Percentiles rank a stretch among this genome's conserved stretches.
These are phyloP conservation scores for Mortierella sp. DNA, from an alignment of 371 early-diverging fungal genomes.

Conservation along the genomic window DNA sequence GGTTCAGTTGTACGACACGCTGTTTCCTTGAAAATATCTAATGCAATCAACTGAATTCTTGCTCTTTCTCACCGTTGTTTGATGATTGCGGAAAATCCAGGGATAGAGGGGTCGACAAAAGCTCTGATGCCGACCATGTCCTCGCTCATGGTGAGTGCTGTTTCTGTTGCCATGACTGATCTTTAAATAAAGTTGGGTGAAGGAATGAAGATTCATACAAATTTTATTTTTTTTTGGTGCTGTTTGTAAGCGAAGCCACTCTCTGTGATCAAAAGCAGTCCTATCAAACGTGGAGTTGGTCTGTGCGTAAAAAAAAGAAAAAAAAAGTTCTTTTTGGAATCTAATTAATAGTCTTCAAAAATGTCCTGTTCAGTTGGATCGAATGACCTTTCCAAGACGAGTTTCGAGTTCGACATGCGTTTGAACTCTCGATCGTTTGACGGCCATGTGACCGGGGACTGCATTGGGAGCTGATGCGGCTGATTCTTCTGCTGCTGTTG, in stretches of 20 bases:
- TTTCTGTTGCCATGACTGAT: conserved; percentile 33
- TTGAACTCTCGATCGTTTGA: conserved; percentile 49
- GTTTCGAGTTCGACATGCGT: conserved; percentile 51
- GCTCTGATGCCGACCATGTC: conserved; percentile 82
- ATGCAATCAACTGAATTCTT: neutral
- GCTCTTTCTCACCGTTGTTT: conserved; percentile 73
- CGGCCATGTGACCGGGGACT: conserved; percentile 36
- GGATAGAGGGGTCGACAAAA: conserved; percentile 71
- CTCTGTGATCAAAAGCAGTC: conserved; percentile 4
- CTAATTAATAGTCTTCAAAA: conserved; percentile 34
- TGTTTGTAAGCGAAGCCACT: conserved; percentile 4
- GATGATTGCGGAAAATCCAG: conserved; percentile 80
- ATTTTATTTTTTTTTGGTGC: conserved; percentile 16
- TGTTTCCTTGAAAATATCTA: neutral
- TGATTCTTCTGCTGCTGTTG: conserved; percentile 20
- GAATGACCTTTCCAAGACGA: conserved; percentile 44
- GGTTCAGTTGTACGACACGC: neutral
- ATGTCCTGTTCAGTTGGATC: conserved; percentile 44
- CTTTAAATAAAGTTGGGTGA: neutral
- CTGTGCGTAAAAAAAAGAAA: neutral
- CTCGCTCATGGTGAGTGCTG: conserved; percentile 60
- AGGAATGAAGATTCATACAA: neutral
- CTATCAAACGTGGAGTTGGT: neutral
- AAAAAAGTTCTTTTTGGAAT: neutral
- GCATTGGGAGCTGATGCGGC: conserved; percentile 6